Percentiles rank a stretch among this genome's conserved stretches.
Conservation (phyloP, 805 yeast genomes). For the Spencermartinsiella europaea region DNA sequence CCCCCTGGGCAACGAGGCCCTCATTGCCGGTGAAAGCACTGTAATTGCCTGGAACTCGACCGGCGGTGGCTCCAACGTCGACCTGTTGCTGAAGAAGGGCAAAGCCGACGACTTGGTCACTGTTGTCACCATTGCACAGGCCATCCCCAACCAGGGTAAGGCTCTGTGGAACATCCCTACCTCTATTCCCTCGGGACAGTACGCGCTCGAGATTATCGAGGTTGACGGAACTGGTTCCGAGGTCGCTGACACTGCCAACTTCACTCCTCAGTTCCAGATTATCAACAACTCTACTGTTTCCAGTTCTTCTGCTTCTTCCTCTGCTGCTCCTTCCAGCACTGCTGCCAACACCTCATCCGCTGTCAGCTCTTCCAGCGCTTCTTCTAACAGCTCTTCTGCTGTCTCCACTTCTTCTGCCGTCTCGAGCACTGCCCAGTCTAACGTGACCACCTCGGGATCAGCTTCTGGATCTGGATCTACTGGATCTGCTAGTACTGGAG, state of each 20-base stretch:
- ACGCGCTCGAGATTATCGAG: constrained; percentile 31
- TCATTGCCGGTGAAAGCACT: constrained; percentile 29
- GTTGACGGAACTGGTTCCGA: constrained; percentile 23
- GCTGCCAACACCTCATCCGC: constrained; percentile 7
- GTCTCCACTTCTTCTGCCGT: constrained; percentile 16
- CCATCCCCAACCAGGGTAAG: constrained; percentile 33
- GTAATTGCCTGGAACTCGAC: constrained; percentile 31
- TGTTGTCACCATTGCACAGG: constrained; percentile 32
- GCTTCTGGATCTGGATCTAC: constrained; percentile 5
- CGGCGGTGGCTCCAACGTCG: constrained; percentile 29
- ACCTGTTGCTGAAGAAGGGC: constrained; percentile 32
- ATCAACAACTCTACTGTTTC: constrained; percentile 21
- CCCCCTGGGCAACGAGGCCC: constrained; percentile 27
- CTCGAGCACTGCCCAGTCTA: constrained; percentile 5
- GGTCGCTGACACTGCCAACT: constrained; percentile 27
- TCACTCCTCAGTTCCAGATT: constrained; percentile 31
- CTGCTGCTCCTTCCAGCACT: constrained; percentile 10
- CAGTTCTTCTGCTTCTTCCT: constrained; percentile 16
- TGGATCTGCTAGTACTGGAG: constrained; percentile 1
- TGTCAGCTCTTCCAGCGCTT: constrained; percentile 10
- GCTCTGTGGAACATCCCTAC: constrained; percentile 35
- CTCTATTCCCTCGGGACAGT: constrained; percentile 28
- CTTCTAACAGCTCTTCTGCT: constrained; percentile 8
- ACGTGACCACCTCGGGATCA: constrained; percentile 1
- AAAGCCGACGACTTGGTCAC: constrained; percentile 27